Conservation (phyloP, 2,329 filamentous ascomycete genomes). For the Thelonectria discophora region DNA sequence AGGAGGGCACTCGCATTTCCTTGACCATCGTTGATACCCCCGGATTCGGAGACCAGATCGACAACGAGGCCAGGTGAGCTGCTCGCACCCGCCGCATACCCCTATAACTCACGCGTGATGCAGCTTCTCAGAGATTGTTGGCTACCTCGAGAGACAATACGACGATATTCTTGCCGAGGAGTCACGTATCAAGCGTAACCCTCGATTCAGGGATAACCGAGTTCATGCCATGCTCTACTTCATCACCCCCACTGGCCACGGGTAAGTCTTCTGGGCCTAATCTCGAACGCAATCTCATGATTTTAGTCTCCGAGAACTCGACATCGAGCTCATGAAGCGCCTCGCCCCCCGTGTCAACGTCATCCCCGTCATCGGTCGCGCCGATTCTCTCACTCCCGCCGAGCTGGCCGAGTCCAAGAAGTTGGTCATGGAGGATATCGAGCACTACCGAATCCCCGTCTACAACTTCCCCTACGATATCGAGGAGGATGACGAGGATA, state of each 20-base stretch:
- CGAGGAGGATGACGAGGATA: conserved; percentile 99
- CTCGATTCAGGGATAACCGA: conserved; percentile 98
- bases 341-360: conserved; percentile 98
- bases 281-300: not conserved
- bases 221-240: conserved; percentile 99
- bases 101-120: conserved; percentile 21
- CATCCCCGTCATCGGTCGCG: conserved; percentile 98
- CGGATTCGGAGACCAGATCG: conserved; percentile 97
- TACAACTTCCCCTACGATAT: conserved; percentile 99
- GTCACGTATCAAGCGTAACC: conserved; percentile 99
- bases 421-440: conserved; percentile 99
- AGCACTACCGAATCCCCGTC: conserved; percentile 98
- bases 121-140: conserved; percentile 97
- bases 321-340: conserved; percentile 99
- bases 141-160: conserved; percentile 98
- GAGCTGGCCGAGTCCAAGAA: conserved; percentile 99
- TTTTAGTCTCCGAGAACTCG: conserved; percentile 89
- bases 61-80: conserved; percentile 93
- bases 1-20: conserved; percentile 97
- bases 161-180: conserved; percentile 99
- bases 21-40: conserved; percentile 98
- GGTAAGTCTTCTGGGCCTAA: conserved; percentile 60
- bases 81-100: not conserved
- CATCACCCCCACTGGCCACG: conserved; percentile 97
- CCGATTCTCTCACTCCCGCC: conserved; percentile 93